Evolutionary conservation across 306 rosid species (phyloP).

Genomic region (Glycine tomentella): DNA sequence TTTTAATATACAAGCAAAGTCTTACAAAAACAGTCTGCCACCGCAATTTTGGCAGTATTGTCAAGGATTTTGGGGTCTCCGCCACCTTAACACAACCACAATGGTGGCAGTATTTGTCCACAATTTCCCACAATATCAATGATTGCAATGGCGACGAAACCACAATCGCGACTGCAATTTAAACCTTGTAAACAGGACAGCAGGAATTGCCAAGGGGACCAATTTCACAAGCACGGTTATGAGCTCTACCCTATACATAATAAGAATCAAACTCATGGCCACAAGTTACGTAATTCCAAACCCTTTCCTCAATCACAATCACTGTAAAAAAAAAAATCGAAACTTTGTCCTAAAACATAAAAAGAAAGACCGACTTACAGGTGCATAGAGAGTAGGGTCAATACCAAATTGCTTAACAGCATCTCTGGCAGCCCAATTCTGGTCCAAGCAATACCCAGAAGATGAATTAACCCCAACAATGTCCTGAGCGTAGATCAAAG

Average conservation of each 20-base stretch:
- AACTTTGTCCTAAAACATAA: not conserved
- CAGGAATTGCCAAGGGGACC: not conserved
- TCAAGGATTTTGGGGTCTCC: not conserved
- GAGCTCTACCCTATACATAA: not conserved
- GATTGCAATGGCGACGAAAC: not conserved
- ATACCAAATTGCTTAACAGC: constrained; percentile 49
- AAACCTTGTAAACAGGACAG: not conserved
- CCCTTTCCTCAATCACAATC: too few species aligned
- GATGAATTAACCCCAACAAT: constrained; percentile 24
- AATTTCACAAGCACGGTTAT: not conserved
- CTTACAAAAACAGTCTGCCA: not conserved
- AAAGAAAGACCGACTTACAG: constrained; percentile 29
- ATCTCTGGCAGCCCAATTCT: constrained; percentile 51
- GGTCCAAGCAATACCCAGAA: constrained; percentile 42
- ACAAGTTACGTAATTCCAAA: too few species aligned
- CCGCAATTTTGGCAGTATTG: not conserved
- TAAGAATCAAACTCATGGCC: not conserved
- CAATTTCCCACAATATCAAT: not conserved
- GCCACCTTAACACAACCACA: not conserved
- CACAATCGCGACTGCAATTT: not conserved
- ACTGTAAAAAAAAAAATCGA: not conserved
- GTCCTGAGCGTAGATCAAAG: constrained; percentile 42
- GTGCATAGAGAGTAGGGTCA: constrained; percentile 40
- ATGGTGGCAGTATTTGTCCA: not conserved
- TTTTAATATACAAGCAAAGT: not conserved